Conservation (phyloP, 345 rosid species). For the Draba incana region DNA sequence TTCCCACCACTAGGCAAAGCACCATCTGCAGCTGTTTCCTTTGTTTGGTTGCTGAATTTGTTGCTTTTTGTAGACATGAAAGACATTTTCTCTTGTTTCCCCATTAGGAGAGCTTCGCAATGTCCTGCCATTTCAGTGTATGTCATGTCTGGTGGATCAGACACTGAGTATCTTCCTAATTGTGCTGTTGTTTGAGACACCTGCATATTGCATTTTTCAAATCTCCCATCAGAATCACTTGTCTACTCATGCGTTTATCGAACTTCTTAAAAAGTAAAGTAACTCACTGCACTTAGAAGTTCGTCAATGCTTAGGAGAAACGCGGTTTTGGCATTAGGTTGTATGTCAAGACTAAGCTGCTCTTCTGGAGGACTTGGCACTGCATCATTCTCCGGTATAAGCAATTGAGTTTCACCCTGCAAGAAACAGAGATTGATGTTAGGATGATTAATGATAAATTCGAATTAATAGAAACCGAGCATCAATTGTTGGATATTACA, state of each 20-base stretch:
- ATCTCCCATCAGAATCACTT: no score
- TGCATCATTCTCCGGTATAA: slow-evolving; percentile 46
- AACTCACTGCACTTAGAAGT: slow-evolving; percentile 63
- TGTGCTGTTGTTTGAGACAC: slow-evolving; percentile 59
- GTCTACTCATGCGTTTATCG: background rate
- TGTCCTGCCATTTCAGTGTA: slow-evolving; percentile 72
- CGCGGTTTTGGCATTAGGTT: slow-evolving; percentile 38
- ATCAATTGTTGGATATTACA: background rate
- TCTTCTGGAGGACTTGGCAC: slow-evolving; percentile 44
- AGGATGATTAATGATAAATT: slow-evolving; percentile 31
- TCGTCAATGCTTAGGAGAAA: slow-evolving; percentile 62
- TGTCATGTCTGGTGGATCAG: slow-evolving; percentile 60
- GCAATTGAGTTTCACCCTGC: slow-evolving; percentile 52
- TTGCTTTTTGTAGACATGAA: slow-evolving; percentile 51
- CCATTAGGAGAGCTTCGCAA: slow-evolving; percentile 67
- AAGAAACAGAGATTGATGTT: background rate
- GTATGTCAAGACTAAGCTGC: slow-evolving; percentile 43
- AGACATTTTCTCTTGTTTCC: slow-evolving; percentile 71
- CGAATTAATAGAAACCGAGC: background rate
- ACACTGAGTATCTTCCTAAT: slow-evolving; percentile 60
- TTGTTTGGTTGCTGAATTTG: slow-evolving; percentile 39
- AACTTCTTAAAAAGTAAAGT: background rate
- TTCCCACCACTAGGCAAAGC: slow-evolving; percentile 44
- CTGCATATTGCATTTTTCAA: slow-evolving; percentile 32
- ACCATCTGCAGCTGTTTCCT: slow-evolving; percentile 7